phyloP scores from a whole-genome alignment of 208 protist genomes.

The Leishmania lainsoni region DNA sequence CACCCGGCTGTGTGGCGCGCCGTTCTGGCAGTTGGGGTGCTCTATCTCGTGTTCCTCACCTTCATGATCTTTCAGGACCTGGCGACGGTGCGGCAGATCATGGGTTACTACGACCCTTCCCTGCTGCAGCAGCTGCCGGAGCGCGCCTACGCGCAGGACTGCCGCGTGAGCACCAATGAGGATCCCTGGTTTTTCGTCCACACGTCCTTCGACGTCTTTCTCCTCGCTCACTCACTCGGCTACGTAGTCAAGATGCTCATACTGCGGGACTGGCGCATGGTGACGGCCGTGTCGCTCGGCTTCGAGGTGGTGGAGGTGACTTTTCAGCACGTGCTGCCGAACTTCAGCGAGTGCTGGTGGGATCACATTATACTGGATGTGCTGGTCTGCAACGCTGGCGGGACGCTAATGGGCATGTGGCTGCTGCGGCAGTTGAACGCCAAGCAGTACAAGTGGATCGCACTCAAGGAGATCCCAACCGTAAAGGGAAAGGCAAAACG shows the following conservation, averaged over 20 bases:
- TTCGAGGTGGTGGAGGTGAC: conserved; percentile 97
- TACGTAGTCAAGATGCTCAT: conserved; percentile 95
- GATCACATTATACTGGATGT: conserved; percentile 97
- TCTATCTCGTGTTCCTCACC: conserved; percentile 92
- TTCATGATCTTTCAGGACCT: conserved; percentile 94
- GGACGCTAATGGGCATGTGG: conserved; percentile 91
- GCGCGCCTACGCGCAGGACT: conserved; percentile 93
- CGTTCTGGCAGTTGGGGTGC: conserved; percentile 87
- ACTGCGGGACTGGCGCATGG: conserved; percentile 91
- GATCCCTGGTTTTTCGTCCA: conserved; percentile 75
- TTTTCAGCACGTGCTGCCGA: conserved; percentile 95
- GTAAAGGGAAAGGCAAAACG: conserved; percentile 66
- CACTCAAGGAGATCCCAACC: conserved; percentile 59
- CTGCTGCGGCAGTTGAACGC: conserved; percentile 65
- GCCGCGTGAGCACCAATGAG: conserved; percentile 89
- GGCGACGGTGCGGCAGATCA: conserved; percentile 52
- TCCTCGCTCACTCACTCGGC: conserved; percentile 94
- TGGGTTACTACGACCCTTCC: conserved; percentile 82
- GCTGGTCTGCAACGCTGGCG: conserved; percentile 94
- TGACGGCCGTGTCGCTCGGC: conserved; percentile 81
- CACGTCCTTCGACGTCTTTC: conserved; percentile 94
- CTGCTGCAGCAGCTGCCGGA: conserved; percentile 81
- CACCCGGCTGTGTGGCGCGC: conserved; percentile 96
- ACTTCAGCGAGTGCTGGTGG: conserved; percentile 99
- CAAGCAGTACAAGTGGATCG: conserved; percentile 85